Evolutionary conservation across 805 yeast species (phyloP).

Genomic region (Kockiozyma suomiensis): DNA sequence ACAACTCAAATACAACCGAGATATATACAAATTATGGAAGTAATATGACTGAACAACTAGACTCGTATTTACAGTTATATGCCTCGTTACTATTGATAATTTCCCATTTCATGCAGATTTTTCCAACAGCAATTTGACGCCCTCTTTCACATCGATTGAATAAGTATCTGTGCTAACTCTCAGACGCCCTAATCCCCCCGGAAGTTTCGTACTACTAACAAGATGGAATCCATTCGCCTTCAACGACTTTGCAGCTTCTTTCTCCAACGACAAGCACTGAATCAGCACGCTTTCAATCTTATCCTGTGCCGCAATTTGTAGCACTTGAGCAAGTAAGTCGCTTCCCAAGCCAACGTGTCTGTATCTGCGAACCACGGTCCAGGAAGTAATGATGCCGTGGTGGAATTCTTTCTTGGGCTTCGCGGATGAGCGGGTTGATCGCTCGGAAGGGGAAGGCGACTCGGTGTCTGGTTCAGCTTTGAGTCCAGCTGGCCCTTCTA

Average conservation of each 20-base stretch:
- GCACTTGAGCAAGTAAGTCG: constrained; percentile 26
- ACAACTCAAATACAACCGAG: no score
- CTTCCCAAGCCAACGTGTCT: constrained; percentile 35
- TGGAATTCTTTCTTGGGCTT: constrained; percentile 2
- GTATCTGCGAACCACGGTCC: constrained; percentile 34
- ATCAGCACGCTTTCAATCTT: constrained; percentile 11
- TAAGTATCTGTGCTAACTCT: constrained; percentile 30
- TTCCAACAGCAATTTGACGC: not conserved
- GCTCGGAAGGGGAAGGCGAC: not conserved
- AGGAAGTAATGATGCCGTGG: constrained; percentile 32
- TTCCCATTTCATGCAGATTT: not conserved
- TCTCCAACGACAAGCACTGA: constrained; percentile 29
- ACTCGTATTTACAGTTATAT: no score
- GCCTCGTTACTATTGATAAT: no score
- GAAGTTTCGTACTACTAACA: constrained; percentile 13
- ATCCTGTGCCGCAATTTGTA: constrained; percentile 22
- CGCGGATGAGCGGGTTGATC: not conserved
- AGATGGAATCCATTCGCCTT: constrained; percentile 11
- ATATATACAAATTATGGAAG: no score
- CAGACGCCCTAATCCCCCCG: constrained; percentile 25
- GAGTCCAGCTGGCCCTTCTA: constrained; percentile 1
- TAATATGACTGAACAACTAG: no score
- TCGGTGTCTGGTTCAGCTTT: not conserved
- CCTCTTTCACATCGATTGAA: constrained; percentile 11
- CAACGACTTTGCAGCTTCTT: constrained; percentile 17